A percentile compares a stretch with the other conserved stretches of the same genome.
These are phyloP conservation scores for Rhizopus arrhizus DNA, from an alignment of 371 early-diverging fungal genomes.

Conservation along the genomic window DNA sequence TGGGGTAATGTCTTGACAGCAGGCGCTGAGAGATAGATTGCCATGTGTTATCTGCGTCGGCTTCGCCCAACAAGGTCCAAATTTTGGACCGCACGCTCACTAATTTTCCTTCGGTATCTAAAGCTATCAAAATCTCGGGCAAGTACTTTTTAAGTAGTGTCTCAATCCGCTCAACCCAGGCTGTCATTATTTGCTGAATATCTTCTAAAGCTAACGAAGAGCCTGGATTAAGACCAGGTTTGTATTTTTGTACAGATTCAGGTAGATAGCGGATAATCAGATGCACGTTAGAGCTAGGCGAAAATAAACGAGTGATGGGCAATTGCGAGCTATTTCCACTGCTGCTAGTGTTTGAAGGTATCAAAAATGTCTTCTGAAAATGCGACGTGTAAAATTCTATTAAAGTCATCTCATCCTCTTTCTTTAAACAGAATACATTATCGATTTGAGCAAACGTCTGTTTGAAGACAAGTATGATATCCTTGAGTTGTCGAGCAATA, in stretches of 20 bases:
- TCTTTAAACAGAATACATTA: slow-evolving; percentile 33
- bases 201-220: slow-evolving; percentile 24
- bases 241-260: slow-evolving; percentile 52
- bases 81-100: slow-evolving; percentile 36
- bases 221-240: slow-evolving; percentile 43
- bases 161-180: slow-evolving; percentile 41
- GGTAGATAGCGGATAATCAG: slow-evolving; percentile 62
- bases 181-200: slow-evolving; percentile 24
- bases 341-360: slow-evolving; percentile 23
- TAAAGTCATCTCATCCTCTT: slow-evolving; percentile 19
- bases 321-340: slow-evolving; percentile 30
- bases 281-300: slow-evolving; percentile 61
- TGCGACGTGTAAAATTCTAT: slow-evolving; percentile 29
- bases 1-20: slow-evolving; percentile 30
- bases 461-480: slow-evolving; percentile 41
- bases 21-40: slow-evolving; percentile 23
- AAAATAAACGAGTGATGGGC: slow-evolving; percentile 56
- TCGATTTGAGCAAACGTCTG: slow-evolving; percentile 46
- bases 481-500: slow-evolving; percentile 37
- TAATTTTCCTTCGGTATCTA: slow-evolving; percentile 37
- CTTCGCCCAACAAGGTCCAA: slow-evolving; percentile 39
- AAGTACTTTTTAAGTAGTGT: slow-evolving; percentile 29
- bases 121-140: slow-evolving; percentile 32
- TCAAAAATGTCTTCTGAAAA: slow-evolving; percentile 37
- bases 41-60: slow-evolving; percentile 34